Evolutionary conservation across 164 flowering plant genomes (phyloP), one percentile per base, ranked within the genome.

Genomic region (Magnolia kwangsiensis): DNA sequence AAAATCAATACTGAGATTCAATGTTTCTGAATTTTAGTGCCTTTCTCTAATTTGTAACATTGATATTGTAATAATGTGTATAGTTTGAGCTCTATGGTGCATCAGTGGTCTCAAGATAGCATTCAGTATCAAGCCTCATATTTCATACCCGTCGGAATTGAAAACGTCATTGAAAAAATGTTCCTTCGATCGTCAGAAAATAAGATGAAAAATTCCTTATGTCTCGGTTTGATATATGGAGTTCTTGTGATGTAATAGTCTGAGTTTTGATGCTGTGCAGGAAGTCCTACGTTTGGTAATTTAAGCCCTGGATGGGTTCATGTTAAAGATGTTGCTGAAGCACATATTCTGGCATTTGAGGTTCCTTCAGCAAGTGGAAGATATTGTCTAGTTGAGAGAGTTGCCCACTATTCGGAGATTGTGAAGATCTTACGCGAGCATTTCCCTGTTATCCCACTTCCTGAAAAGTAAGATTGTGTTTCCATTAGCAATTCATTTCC

Each of bases 341-440:
- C 94, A 21, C 91, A 90, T 81, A 81, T 91, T 80, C 82, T 77
- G 70, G 94, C 91, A 74, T 84, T 83, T 85, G 92, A 89, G 81
- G 76, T 76, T 77, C 83, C 91, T 79, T 83, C 90, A 61, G 90
- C 91, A 11, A 80, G 72, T 72, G 93, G 93, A 73, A 85, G 96
- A 84, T 89, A 90, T 73, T 84, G 86, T 77, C 27, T 89, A 65
- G 89, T 85, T 13, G 92, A 82, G 78, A 76, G 70, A 31, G 85
- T 86, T 74, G 81, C 68, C 64, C 87, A 82, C 74, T 58, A 8
- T 63, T 86, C 87, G 8, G 87, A 80, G 51, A 7, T 83, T 75
- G 83, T 84, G 77, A 82, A 83, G 82, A 80, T 85, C 16, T 72
- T 91, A 31, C 81, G 68, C 8, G 78, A 86, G 59, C 86, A 84